Evolutionary conservation across 495 filamentous ascomycete species (phyloP).

Genomic region (Tuber brumale): DNA sequence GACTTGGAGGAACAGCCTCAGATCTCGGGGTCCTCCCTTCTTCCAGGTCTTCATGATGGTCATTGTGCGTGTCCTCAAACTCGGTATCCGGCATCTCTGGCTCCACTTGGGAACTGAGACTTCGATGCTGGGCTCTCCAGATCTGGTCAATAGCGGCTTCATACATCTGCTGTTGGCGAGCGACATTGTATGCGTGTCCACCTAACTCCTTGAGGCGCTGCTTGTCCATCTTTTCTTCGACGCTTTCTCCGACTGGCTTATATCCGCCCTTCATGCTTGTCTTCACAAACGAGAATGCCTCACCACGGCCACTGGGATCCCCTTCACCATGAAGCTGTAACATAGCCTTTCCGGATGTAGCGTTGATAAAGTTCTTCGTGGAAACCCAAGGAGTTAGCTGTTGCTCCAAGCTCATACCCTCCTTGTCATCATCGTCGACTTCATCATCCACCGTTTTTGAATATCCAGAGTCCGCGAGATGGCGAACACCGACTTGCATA

Average conservation of each 20-base stretch:
- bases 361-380: slow-evolving; percentile 89
- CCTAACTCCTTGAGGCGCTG: slow-evolving; percentile 79
- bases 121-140: slow-evolving; percentile 79
- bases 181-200: slow-evolving; percentile 95
- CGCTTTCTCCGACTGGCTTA: slow-evolving; percentile 80
- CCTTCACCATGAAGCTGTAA: slow-evolving; percentile 86
- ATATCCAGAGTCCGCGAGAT: slow-evolving; percentile 76
- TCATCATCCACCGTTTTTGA: slow-evolving; percentile 65
- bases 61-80: slow-evolving; percentile 46
- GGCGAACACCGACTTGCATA: slow-evolving; percentile 87
- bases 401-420: slow-evolving; percentile 69
- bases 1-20: slow-evolving; percentile 55
- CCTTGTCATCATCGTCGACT: slow-evolving; percentile 49
- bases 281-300: slow-evolving; percentile 91
- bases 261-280: slow-evolving; percentile 99
- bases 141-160: slow-evolving; percentile 79
- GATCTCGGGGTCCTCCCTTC: slow-evolving; percentile 57
- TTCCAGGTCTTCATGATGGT: slow-evolving; percentile 57
- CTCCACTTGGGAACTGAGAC: slow-evolving; percentile 54
- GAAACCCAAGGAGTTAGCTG: slow-evolving; percentile 90
- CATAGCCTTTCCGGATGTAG: slow-evolving; percentile 94
- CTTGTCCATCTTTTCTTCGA: slow-evolving; percentile 76
- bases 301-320: slow-evolving; percentile 88
- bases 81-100: slow-evolving; percentile 56
- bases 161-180: slow-evolving; percentile 80